These are phyloP conservation scores for Globisporangium perplexum DNA, from an alignment of 352 stramenopile species.

Conservation along the genomic window DNA sequence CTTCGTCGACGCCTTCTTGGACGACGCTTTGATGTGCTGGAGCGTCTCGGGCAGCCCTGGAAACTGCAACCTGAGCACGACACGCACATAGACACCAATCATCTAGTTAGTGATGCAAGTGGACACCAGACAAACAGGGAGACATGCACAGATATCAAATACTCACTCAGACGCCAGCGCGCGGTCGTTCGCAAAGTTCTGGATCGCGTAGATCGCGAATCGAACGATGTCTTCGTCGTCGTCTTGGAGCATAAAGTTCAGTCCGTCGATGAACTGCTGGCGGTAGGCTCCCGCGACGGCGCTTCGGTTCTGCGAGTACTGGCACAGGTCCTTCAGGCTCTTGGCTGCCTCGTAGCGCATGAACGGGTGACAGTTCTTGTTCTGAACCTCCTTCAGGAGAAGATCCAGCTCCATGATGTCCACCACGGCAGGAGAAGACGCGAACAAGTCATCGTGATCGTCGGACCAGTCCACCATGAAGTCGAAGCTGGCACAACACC, in stretches of 20 bases:
- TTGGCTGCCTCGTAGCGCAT: slow-evolving; percentile 67
- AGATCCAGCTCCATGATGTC: slow-evolving; percentile 47
- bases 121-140: neutral
- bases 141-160: neutral
- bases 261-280: slow-evolving; percentile 40
- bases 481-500: slow-evolving; percentile 40
- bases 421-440: slow-evolving; percentile 30
- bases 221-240: slow-evolving; percentile 70
- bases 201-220: slow-evolving; percentile 67
- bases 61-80: slow-evolving; percentile 31
- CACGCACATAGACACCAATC: slow-evolving; percentile 4
- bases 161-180: slow-evolving; percentile 40
- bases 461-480: slow-evolving; percentile 57
- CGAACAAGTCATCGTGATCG: slow-evolving; percentile 36
- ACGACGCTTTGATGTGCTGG: slow-evolving; percentile 42
- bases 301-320: slow-evolving; percentile 42
- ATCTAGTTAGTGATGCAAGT: neutral
- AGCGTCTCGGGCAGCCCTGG: slow-evolving; percentile 55
- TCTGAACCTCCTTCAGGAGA: slow-evolving; percentile 54
- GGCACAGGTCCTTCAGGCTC: slow-evolving; percentile 70
- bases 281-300: slow-evolving; percentile 33
- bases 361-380: slow-evolving; percentile 32
- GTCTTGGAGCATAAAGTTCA: slow-evolving; percentile 64
- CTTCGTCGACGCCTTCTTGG: slow-evolving; percentile 64
- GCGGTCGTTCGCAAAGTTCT: slow-evolving; percentile 59